Evolutionary conservation across 805 yeast genomes (phyloP).

Genomic region (Saturnispora saitoi): DNA sequence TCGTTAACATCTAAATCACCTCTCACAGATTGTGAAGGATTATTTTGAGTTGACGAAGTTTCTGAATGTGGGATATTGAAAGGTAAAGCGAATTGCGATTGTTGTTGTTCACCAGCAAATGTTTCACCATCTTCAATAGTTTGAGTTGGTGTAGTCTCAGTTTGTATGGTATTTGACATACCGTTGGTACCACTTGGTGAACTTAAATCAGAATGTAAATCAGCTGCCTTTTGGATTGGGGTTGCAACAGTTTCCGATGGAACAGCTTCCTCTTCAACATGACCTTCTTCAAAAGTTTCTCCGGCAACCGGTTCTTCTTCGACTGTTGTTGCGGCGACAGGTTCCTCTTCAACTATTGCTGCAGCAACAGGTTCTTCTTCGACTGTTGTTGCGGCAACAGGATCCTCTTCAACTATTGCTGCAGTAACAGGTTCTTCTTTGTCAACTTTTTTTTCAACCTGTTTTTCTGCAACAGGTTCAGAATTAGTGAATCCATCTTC

Average conservation of each 20-base stretch:
- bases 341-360: neutral
- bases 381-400: slow-evolving; percentile 18
- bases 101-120: slow-evolving; percentile 8
- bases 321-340: neutral
- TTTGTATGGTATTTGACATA: slow-evolving; percentile 10
- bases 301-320: neutral
- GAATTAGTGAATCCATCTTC: slow-evolving; percentile 17
- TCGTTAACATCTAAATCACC: slow-evolving; percentile 51
- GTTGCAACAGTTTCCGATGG: slow-evolving; percentile 10
- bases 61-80: slow-evolving; percentile 65
- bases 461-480: neutral
- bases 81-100: slow-evolving; percentile 28
- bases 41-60: slow-evolving; percentile 86
- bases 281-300: slow-evolving; percentile 24
- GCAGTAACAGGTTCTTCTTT: too few relatives aligned
- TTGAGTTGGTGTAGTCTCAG: slow-evolving; percentile 32
- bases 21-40: slow-evolving; percentile 84
- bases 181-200: slow-evolving; percentile 19
- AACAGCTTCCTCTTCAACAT: slow-evolving; percentile 6
- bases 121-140: slow-evolving; percentile 32
- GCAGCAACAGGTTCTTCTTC: slow-evolving; percentile 18
- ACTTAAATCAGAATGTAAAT: slow-evolving; percentile 13
- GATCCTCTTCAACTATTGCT: neutral
- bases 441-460: too few relatives aligned
- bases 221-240: neutral